phyloP scores from a whole-genome alignment of 345 rosid genomes.

The Murraya paniculata region DNA sequence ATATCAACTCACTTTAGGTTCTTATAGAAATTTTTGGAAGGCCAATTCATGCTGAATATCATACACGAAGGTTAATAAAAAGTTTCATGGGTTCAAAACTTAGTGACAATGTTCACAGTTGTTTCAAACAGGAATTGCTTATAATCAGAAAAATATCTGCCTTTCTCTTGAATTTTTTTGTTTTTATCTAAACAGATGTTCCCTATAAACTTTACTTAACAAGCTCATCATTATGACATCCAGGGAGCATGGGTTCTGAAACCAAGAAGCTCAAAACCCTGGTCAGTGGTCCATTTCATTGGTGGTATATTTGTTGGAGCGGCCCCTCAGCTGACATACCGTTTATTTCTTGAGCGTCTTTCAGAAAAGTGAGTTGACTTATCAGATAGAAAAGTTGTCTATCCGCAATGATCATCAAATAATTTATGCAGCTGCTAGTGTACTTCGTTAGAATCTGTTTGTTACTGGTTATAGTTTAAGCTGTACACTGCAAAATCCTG shows the following conservation, averaged over 20 bases:
- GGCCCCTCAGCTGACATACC: constrained; percentile 95
- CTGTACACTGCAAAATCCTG: not conserved
- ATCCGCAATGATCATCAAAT: not conserved
- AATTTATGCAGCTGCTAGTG: not conserved
- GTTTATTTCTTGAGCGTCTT: constrained; percentile 90
- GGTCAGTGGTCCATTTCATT: constrained; percentile 78
- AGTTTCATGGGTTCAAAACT: not conserved
- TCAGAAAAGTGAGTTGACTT: constrained; percentile 64
- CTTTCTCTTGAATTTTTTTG: not conserved
- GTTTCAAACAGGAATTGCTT: not conserved
- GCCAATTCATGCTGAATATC: not conserved
- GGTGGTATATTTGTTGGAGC: constrained; percentile 99
- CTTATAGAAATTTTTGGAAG: not conserved
- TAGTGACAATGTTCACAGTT: not conserved
- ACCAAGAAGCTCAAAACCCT: constrained; percentile 63
- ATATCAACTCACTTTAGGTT: not conserved
- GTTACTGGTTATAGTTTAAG: not conserved
- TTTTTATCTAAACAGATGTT: not conserved
- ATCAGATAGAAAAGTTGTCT: not conserved
- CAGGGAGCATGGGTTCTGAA: constrained; percentile 98
- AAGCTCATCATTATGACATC: constrained; percentile 4
- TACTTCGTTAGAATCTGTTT: not conserved
- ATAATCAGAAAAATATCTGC: not conserved
- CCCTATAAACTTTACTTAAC: not conserved
- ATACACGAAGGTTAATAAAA: not conserved